These are phyloP conservation scores for Penicillium sclerotiorum DNA, from an alignment of 2,329 filamentous ascomycete genomes.

Conservation along the genomic window DNA sequence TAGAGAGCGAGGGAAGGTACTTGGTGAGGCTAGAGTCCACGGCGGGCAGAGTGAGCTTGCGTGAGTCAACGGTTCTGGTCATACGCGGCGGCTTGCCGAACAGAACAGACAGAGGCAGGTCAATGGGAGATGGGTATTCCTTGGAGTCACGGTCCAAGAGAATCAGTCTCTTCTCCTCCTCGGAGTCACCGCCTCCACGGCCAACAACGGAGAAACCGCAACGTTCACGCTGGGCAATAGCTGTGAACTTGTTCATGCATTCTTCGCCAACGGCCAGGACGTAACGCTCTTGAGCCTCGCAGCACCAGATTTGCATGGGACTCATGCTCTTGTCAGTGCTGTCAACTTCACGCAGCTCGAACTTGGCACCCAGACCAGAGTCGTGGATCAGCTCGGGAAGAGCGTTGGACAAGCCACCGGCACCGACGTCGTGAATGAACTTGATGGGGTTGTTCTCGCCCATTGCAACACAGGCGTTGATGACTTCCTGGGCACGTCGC, in stretches of 20 bases:
- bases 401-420: constrained; percentile 82
- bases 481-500: constrained; percentile 94
- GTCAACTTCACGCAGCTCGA: constrained; percentile 92
- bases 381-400: constrained; percentile 90
- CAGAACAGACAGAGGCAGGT: constrained; percentile 83
- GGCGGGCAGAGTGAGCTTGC: constrained; percentile 65
- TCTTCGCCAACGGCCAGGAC: constrained; percentile 85
- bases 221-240: constrained; percentile 76
- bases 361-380: constrained; percentile 84
- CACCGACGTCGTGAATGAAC: constrained; percentile 97
- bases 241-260: constrained; percentile 70
- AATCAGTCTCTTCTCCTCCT: constrained; percentile 72
- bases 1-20: constrained; percentile 62
- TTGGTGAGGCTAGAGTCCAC: constrained; percentile 76
- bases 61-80: constrained; percentile 71
- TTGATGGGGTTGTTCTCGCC: constrained; percentile 86
- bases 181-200: constrained; percentile 65
- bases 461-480: constrained; percentile 87
- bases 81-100: constrained; percentile 88
- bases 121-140: constrained; percentile 76
- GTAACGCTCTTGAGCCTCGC: constrained; percentile 94
- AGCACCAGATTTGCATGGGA: constrained; percentile 96
- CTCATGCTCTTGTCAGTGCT: constrained; percentile 90
- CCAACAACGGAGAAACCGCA: constrained; percentile 94
- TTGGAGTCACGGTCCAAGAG: constrained; percentile 79